phyloP scores from a whole-genome alignment of 116 monocot species.

The Phalaenopsis hybrid region DNA sequence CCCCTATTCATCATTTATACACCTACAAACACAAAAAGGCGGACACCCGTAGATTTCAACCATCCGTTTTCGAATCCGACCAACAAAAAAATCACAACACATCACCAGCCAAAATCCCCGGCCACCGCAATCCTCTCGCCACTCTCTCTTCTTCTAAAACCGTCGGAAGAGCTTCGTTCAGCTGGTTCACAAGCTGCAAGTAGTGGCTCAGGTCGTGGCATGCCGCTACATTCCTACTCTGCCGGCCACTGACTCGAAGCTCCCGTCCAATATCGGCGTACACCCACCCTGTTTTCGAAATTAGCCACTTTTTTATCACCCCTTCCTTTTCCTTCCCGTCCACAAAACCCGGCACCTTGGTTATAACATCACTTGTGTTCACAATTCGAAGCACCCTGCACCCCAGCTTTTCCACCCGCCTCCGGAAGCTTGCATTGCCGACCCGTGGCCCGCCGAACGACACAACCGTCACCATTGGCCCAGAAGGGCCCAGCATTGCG shows the following conservation, averaged over 20 bases:
- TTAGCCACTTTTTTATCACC: constrained; percentile 18
- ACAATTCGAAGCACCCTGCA: constrained; percentile 69
- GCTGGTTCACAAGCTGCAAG: constrained; percentile 37
- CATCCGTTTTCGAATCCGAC: too few species aligned
- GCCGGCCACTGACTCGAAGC: constrained; percentile 32
- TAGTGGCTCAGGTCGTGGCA: constrained; percentile 74
- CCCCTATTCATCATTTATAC: too few species aligned
- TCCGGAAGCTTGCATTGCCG: constrained; percentile 59
- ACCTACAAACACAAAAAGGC: too few species aligned
- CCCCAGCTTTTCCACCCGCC: constrained; percentile 48
- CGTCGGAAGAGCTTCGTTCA: too few species aligned
- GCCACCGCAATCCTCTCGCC: too few species aligned
- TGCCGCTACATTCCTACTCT: constrained; percentile 34
- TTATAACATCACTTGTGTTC: constrained; percentile 67
- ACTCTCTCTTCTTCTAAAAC: too few species aligned
- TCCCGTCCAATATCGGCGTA: constrained; percentile 81
- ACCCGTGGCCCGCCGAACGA: constrained; percentile 89
- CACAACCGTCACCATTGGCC: constrained; percentile 45
- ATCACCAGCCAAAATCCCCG: too few species aligned
- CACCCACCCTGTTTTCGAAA: constrained; percentile 44
- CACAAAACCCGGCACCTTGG: constrained; percentile 68
- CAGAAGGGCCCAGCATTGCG: neutral
- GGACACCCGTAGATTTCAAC: too few species aligned
- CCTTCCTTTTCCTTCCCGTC: constrained; percentile 2
- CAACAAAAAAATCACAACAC: too few species aligned